Evolutionary conservation across 78 protist species (phyloP), one percentile per base, ranked within the genome.

Genomic region (Anaeramoeba flamelloides): DNA sequence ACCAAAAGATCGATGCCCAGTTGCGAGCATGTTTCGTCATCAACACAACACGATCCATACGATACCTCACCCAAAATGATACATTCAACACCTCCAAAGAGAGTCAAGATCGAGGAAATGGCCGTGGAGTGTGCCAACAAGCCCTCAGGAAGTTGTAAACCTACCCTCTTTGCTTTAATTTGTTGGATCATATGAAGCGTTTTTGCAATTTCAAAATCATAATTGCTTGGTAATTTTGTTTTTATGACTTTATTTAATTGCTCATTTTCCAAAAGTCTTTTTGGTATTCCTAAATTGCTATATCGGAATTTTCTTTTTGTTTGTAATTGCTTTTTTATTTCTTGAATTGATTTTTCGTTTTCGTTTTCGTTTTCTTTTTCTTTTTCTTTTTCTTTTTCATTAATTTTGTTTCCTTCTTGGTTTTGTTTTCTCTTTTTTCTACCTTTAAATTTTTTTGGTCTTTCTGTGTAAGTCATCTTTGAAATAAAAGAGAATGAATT

Each of bases 61-160:
- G 97, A 93, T 1, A 95, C 99, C 53, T 96, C 99, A 36, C 98
- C 99, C 91, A 96, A 85, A 30, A 96, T 82, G 33, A 94, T 82
- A 1, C 85, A 78, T 40, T 86, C 91, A 0, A 75, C 92, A 0
- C 78, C 78, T 22, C 89, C 78, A 74, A 89, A 92, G 2, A 53
- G 33, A 76, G 89, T 89, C 36, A 96, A 34, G 31, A 96, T 94
- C 80, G 92, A 95, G 0, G 97, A 82, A 1, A 96, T 91, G 30
- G 88, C 37, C 84, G 91, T 86, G 32, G 96, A 87, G 40, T 81
- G 94, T 91, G 94, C 84, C 36, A 95, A 84, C 40, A 96, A 88
- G 0, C 99, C 99, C 77, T 96, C 99, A 2, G 99, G 99, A 39
- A 96, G 85, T 81, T 96, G 99, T 69, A 96, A 81, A 17, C 97